phyloP scores from a whole-genome alignment of 2,329 filamentous ascomycete species.

The Pestalotiopsis sp. region DNA sequence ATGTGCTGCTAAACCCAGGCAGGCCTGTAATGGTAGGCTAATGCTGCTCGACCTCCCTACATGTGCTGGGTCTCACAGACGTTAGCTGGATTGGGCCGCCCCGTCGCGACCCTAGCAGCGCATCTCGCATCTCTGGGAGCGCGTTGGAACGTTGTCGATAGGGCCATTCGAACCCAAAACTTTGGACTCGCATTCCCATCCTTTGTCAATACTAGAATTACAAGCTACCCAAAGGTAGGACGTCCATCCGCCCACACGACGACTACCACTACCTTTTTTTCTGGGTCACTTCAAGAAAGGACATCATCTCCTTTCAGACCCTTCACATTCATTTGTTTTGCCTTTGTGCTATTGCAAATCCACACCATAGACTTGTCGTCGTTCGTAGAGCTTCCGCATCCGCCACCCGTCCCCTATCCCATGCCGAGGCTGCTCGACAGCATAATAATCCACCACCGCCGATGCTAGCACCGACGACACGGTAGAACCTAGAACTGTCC shows the following conservation, averaged over 20 bases:
- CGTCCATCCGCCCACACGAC: conserved; percentile 3
- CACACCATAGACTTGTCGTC: not conserved
- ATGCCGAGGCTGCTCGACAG: not conserved
- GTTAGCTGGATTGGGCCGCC: not conserved
- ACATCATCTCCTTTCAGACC: not conserved
- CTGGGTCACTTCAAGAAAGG: not conserved
- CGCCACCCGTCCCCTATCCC: not conserved
- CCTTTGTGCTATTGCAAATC: not conserved
- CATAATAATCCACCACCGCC: not conserved
- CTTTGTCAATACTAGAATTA: not conserved
- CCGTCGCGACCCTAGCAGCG: not conserved
- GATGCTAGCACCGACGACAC: conserved; percentile 13
- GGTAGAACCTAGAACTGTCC: not conserved
- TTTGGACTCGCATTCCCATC: not conserved
- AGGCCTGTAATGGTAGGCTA: not conserved
- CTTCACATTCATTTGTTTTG: conserved; percentile 4
- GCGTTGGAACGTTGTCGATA: conserved; percentile 1
- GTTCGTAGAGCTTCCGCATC: not conserved
- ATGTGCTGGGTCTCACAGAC: not conserved
- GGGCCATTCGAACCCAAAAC: not conserved
- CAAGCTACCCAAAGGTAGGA: not conserved
- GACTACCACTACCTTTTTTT: not conserved
- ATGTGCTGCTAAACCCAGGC: not conserved
- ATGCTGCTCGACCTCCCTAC: not conserved
- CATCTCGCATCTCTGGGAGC: not conserved